phyloP scores from a whole-genome alignment of 305 asterid species.

The Plantago coronopus region DNA sequence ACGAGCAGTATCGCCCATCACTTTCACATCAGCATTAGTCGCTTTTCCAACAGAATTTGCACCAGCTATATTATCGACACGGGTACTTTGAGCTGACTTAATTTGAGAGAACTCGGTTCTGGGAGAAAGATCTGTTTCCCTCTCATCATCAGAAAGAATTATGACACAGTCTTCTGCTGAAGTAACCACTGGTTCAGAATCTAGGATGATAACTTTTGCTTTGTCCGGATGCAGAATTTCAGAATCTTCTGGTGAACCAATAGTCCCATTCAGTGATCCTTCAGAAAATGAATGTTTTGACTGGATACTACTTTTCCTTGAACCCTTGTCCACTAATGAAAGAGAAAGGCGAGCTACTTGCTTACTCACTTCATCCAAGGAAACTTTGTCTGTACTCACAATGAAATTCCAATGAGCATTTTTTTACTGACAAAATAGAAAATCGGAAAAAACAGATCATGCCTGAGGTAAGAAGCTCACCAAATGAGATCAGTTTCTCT shows the following conservation, averaged over 20 bases:
- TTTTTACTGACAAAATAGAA: slow-evolving; percentile 11
- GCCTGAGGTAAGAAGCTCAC: slow-evolving; percentile 40
- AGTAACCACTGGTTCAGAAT: slow-evolving; percentile 31
- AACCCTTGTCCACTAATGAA: slow-evolving; percentile 49
- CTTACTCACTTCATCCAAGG: slow-evolving; percentile 59
- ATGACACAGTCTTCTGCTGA: slow-evolving; percentile 39
- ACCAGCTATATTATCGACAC: slow-evolving; percentile 32
- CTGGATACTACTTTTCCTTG: slow-evolving; percentile 26
- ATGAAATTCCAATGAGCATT: slow-evolving; percentile 17
- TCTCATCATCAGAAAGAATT: slow-evolving; percentile 69
- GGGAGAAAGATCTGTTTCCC: slow-evolving; percentile 44
- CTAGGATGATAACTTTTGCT: slow-evolving; percentile 29
- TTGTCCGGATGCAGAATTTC: slow-evolving; percentile 31
- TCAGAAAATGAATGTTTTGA: slow-evolving; percentile 31
- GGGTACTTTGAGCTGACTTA: slow-evolving; percentile 24
- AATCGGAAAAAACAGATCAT: slow-evolving; percentile 21
- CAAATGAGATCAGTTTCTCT: slow-evolving; percentile 66
- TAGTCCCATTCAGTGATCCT: slow-evolving; percentile 30
- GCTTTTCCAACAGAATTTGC: slow-evolving; percentile 32
- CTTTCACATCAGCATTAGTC: slow-evolving; percentile 30
- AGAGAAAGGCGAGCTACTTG: slow-evolving; percentile 64
- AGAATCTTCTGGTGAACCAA: slow-evolving; percentile 30
- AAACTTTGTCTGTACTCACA: slow-evolving; percentile 55
- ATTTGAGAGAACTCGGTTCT: slow-evolving; percentile 30
- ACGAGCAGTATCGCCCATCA: slow-evolving; percentile 26